A percentile compares a stretch with the other conserved stretches of the same genome.
Evolutionary conservation across 345 rosid species (phyloP).

Genomic region (Euphorbia pulcherrima): DNA sequence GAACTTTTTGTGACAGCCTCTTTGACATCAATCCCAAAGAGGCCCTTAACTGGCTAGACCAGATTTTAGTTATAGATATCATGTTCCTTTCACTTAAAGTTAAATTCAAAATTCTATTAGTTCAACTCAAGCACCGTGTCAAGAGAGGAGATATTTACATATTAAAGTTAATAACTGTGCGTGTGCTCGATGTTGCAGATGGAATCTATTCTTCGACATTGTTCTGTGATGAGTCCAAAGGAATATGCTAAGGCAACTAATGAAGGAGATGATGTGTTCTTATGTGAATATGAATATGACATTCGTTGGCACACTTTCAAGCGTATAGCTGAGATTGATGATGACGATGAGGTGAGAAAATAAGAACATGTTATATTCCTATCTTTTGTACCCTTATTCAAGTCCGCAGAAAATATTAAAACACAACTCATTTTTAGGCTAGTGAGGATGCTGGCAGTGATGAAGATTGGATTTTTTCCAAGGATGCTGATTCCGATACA

Average conservation of each 20-base stretch:
- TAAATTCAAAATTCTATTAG: not conserved
- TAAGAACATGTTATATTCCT: not conserved
- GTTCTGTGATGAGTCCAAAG: constrained; percentile 66
- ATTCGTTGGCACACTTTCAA: constrained; percentile 83
- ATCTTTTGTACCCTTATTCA: constrained; percentile 3
- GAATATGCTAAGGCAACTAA: constrained; percentile 64
- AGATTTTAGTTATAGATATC: not conserved
- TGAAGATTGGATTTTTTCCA: constrained; percentile 57
- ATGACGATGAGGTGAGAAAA: constrained; percentile 45
- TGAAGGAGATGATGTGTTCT: constrained; percentile 81
- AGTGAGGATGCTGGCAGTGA: constrained; percentile 59
- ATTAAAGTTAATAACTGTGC: constrained; percentile 8
- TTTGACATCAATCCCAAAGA: too few species aligned
- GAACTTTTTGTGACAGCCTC: too few species aligned
- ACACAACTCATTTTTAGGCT: constrained; percentile 29
- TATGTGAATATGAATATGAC: constrained; percentile 93
- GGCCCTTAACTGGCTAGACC: not conserved
- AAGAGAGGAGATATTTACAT: constrained; percentile 1
- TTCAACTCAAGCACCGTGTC: not conserved
- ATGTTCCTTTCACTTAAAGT: not conserved
- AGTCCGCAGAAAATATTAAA: not conserved
- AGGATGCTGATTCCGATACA: constrained; percentile 44
- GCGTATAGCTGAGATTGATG: constrained; percentile 66
- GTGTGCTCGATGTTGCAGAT: constrained; percentile 40
- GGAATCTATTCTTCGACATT: constrained; percentile 75